Base-by-base conservation (phyloP, 257 asterid genomes). In the Craterostigma plantagineum region DNA sequence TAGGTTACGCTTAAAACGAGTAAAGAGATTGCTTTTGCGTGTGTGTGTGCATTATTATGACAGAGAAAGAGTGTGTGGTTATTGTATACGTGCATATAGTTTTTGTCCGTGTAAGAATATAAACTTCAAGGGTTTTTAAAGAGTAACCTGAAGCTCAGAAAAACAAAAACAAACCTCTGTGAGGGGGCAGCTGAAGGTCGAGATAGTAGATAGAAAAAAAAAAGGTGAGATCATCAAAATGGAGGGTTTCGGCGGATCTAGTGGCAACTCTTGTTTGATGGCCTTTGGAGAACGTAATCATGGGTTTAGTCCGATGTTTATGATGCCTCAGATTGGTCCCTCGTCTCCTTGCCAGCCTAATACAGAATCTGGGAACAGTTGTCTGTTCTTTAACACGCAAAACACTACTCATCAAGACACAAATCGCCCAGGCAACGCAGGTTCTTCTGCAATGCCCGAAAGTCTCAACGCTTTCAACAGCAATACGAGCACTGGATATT, bases 291-390 rank as follows among this genome's bases (percentile, higher is more conserved):
- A 64, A 18, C 63, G 38, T 35, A 56, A 52, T 44, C 58, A 53
- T 56, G 77, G 71, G 51, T 54, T 62, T 42, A 57, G 77, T 63
- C 73, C 79, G 27, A 62, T 72, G 57, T 46, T 76, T 46, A 70
- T 74, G 81, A 63, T 68, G 70, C 92, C 76, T 34, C 57, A 63
- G 27, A 54, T 65, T 48, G 38, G 58, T 51, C 6, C 30, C 6
- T 14, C 69, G 50, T 11, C 30, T 23, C 6, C 73, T 23, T 23
- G 30, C 39, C 60, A 58, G 36, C 18, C 55, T 34, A 56, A 64
- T 70, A 50, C 6, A 23, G 16, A 52, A 12, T 53, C 41, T 42
- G 50, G 45, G 5, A 64, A 43, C 10, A 63, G 60, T 43, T 43
- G 57, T 71, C 51, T 53, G 4, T 67, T 55, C 41, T 58, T 65